phyloP scores from a whole-genome alignment of 2,329 filamentous ascomycete genomes.

The Sclerotinia sclerotiorum region DNA sequence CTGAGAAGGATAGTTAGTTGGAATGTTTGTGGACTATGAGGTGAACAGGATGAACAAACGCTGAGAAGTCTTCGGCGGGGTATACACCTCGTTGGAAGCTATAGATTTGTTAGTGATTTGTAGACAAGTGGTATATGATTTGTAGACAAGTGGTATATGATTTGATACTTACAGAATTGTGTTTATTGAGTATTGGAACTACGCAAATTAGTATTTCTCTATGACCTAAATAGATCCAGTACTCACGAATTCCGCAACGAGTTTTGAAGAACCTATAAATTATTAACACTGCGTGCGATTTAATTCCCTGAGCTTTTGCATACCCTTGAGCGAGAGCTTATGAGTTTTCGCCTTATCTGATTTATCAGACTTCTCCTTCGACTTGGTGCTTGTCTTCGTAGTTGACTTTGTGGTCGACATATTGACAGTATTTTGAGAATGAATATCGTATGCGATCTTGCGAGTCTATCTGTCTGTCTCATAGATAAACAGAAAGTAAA shows the following conservation, averaged over 20 bases:
- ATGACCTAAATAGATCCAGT: too few species aligned
- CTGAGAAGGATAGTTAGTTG: conserved; percentile 40
- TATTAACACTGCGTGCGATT: conserved; percentile 38
- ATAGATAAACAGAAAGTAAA: conserved; percentile 14
- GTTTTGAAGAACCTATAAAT: conserved; percentile 66
- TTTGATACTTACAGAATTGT: conserved; percentile 72
- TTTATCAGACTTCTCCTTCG: conserved; percentile 44
- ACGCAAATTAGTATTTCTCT: conserved; percentile 28
- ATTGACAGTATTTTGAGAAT: neutral
- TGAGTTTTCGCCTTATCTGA: conserved; percentile 81
- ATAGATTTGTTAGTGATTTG: conserved; percentile 20
- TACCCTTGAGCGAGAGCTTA: conserved; percentile 86
- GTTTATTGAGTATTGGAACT: conserved; percentile 98
- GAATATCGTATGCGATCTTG: neutral
- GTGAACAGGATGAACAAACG: conserved; percentile 54
- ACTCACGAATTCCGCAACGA: conserved; percentile 92
- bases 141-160: neutral
- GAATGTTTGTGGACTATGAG: neutral
- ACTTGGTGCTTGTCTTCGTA: conserved; percentile 32
- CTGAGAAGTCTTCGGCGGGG: conserved; percentile 93
- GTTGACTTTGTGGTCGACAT: conserved; percentile 11
- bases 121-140: neutral
- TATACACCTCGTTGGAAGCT: conserved; percentile 86
- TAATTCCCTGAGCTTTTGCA: conserved; percentile 42
- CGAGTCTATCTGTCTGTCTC: neutral